Conservation (phyloP, 176 grass and related monocot genomes). For the Oryza brachyantha region DNA sequence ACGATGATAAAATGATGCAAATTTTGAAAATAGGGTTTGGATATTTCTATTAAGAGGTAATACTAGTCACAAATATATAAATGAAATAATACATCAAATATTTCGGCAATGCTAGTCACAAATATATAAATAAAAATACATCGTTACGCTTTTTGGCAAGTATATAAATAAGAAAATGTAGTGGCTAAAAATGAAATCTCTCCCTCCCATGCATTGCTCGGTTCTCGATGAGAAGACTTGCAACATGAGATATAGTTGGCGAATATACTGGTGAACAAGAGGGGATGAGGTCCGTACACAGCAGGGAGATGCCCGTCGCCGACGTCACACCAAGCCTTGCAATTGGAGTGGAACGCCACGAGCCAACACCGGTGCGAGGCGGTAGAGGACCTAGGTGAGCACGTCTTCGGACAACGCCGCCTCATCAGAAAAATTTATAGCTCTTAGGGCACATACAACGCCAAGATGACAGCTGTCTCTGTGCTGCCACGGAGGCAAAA, state of each 20-base stretch:
- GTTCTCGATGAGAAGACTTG: neutral
- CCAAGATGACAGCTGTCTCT: no score
- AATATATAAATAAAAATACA: no score
- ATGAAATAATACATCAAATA: no score
- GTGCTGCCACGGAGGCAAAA: no score
- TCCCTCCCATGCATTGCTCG: neutral
- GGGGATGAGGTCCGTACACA: neutral
- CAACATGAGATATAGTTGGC: neutral
- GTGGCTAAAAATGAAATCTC: neutral
- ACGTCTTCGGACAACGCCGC: neutral
- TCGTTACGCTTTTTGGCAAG: no score
- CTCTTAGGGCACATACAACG: no score
- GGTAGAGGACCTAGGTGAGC: neutral
- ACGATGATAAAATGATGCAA: no score
- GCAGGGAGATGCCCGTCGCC: neutral
- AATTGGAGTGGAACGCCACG: neutral
- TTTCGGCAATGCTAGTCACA: no score
- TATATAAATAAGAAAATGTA: accelerated
- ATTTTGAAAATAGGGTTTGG: no score
- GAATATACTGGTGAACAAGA: neutral
- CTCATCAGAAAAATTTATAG: no score
- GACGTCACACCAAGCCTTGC: neutral
- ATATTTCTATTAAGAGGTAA: no score
- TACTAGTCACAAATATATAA: no score
- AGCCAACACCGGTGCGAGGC: neutral